Evolutionary conservation across 768 basidiomycete species (phyloP).

Genomic region (Cystobasidium ongulense): DNA sequence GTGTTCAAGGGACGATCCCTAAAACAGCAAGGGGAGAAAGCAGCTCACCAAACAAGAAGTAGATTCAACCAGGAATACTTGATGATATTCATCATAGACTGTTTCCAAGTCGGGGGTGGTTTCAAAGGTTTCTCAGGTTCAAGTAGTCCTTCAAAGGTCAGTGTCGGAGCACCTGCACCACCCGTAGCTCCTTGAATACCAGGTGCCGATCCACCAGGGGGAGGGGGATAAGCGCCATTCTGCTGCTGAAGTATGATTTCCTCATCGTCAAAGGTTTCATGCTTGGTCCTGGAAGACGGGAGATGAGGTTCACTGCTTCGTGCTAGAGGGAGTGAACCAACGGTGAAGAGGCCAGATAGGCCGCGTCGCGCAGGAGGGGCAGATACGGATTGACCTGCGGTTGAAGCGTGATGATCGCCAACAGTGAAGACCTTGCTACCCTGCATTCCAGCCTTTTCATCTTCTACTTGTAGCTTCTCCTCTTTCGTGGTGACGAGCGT

Average conservation of each 20-base stretch:
- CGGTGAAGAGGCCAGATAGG: background rate
- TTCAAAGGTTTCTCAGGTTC: conserved; percentile 24
- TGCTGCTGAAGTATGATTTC: background rate
- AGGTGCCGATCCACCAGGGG: background rate
- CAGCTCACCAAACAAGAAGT: conserved; percentile 31
- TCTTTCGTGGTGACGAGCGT: background rate
- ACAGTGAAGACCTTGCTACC: background rate
- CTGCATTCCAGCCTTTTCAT: background rate
- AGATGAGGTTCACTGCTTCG: conserved; percentile 6
- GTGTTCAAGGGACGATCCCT: no score
- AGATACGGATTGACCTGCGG: background rate
- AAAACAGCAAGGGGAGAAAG: background rate
- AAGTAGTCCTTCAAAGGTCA: conserved; percentile 9
- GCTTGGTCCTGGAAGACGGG: background rate
- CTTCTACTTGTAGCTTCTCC: background rate
- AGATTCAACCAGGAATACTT: conserved; percentile 31
- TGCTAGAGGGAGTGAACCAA: background rate
- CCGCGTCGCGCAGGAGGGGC: background rate
- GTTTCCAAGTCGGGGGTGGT: conserved; percentile 18
- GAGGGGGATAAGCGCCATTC: background rate
- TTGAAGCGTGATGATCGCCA: background rate
- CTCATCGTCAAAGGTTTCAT: background rate
- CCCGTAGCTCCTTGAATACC: background rate
- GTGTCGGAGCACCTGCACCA: background rate
- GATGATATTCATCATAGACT: conserved; percentile 16